Evolutionary conservation across 23 red algal species (phyloP).

Genomic region (Agarophyton chilense): DNA sequence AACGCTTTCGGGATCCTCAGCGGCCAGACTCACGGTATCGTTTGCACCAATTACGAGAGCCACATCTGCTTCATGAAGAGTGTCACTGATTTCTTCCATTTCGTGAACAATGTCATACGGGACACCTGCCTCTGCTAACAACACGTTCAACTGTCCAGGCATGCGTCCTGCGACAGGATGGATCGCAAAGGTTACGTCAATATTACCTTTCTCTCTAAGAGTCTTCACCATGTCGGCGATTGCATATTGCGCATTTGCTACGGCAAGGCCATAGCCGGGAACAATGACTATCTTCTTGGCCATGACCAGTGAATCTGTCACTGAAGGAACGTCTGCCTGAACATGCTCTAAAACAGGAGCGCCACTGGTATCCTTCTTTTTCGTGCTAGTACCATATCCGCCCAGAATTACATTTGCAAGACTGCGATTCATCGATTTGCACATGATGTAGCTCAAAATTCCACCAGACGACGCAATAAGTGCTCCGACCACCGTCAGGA

Average conservation of each 20-base stretch:
- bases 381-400: conserved; percentile 63
- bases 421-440: conserved; percentile 77
- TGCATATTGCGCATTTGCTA: conserved; percentile 74
- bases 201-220: conserved; percentile 63
- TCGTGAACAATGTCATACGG: conserved; percentile 80
- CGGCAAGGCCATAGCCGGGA: conserved; percentile 74
- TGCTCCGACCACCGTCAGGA: conserved; percentile 70
- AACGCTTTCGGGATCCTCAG: conserved; percentile 62
- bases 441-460: conserved; percentile 80
- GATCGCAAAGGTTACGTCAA: conserved; percentile 70
- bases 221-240: conserved; percentile 73
- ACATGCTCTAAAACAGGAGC: conserved; percentile 51
- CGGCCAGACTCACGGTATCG: conserved; percentile 75
- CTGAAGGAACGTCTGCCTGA: conserved; percentile 42
- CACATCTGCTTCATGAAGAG: conserved; percentile 60
- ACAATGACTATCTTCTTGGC: conserved; percentile 78
- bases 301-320: conserved; percentile 45
- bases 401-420: conserved; percentile 73
- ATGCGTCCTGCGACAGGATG: conserved; percentile 74
- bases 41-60: conserved; percentile 74
- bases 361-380: conserved; percentile 47
- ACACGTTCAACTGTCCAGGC: conserved; percentile 76
- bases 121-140: conserved; percentile 72
- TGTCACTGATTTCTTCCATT: conserved; percentile 73
- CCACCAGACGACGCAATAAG: conserved; percentile 70